Evolutionary conservation across 2,329 filamentous ascomycete species (phyloP).

Genomic region (Xylariaceae sp.): DNA sequence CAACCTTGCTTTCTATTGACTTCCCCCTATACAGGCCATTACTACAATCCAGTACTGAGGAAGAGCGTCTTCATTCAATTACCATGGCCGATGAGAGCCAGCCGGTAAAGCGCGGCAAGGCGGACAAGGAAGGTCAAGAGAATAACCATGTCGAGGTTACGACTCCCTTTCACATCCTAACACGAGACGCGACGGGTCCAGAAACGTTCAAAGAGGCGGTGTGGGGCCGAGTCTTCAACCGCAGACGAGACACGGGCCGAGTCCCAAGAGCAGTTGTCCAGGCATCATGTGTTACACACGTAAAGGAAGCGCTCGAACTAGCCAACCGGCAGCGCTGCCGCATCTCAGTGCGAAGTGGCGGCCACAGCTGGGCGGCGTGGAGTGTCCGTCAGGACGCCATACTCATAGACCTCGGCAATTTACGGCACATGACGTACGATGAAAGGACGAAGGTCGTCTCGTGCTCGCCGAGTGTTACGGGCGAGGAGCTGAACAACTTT

Average conservation of each 20-base stretch:
- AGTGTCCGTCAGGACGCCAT: slow-evolving; percentile 55
- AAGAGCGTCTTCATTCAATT: not conserved
- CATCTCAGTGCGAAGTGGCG: slow-evolving; percentile 55
- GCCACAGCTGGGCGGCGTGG: slow-evolving; percentile 58
- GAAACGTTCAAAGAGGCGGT: slow-evolving; percentile 38
- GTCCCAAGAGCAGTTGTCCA: slow-evolving; percentile 52
- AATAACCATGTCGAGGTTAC: not conserved
- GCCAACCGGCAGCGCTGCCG: slow-evolving; percentile 46
- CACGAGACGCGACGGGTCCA: slow-evolving; percentile 7
- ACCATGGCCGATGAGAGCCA: not conserved
- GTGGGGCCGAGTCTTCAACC: slow-evolving; percentile 53
- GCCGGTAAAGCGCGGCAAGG: not conserved
- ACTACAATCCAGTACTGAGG: not conserved
- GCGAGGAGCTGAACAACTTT: slow-evolving; percentile 49
- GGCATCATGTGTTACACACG: slow-evolving; percentile 46
- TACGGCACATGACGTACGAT: slow-evolving; percentile 48
- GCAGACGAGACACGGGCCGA: slow-evolving; percentile 40
- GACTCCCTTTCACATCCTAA: not conserved
- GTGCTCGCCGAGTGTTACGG: slow-evolving; percentile 57
- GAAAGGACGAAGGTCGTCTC: slow-evolving; percentile 45
- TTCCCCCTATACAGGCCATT: too few relatives aligned
- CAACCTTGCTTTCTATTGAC: too few relatives aligned
- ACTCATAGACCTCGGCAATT: slow-evolving; percentile 46
- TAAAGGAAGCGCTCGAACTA: slow-evolving; percentile 48
- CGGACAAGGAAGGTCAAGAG: not conserved